Evolutionary conservation across 2,329 filamentous ascomycete genomes (phyloP).

Genomic region (Alternaria angustiovoidea): DNA sequence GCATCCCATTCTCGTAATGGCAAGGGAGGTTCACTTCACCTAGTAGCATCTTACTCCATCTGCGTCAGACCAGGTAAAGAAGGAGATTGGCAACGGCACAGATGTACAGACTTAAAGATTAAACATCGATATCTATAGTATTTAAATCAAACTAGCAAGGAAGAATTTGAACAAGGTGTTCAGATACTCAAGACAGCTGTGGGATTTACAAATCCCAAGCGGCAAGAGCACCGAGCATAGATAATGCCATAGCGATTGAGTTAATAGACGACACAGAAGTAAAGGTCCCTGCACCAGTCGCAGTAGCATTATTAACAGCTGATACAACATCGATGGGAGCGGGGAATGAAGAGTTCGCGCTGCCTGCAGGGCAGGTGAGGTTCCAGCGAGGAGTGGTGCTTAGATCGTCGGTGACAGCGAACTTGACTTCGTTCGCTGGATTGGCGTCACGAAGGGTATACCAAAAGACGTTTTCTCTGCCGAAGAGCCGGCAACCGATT

Average conservation of each 20-base stretch:
- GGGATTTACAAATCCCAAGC: slow-evolving; percentile 30
- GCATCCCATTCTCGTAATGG: accelerated
- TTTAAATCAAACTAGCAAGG: neutral
- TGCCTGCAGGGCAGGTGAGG: slow-evolving; percentile 56
- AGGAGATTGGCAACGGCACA: neutral
- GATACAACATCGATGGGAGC: neutral
- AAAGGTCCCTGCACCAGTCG: slow-evolving; percentile 15
- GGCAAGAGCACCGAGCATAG: slow-evolving; percentile 32
- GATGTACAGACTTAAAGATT: neutral
- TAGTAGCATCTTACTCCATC: neutral
- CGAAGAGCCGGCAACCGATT: slow-evolving; percentile 45
- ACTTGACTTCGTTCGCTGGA: slow-evolving; percentile 66
- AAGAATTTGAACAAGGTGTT: neutral
- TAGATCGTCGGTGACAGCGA: slow-evolving; percentile 64
- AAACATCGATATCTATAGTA: neutral
- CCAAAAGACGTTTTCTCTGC: slow-evolving; percentile 45
- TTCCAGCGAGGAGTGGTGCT: slow-evolving; percentile 62
- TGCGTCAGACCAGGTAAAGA: neutral
- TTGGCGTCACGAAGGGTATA: slow-evolving; percentile 53
- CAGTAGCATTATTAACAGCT: neutral
- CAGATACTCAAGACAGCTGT: neutral
- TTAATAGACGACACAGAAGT: slow-evolving; percentile 28
- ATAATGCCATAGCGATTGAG: slow-evolving; percentile 33
- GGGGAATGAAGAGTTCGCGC: slow-evolving; percentile 7
- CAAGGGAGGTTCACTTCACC: accelerated